phyloP scores from a whole-genome alignment of 768 basidiomycete genomes.

The Butyriboletus loyo region DNA sequence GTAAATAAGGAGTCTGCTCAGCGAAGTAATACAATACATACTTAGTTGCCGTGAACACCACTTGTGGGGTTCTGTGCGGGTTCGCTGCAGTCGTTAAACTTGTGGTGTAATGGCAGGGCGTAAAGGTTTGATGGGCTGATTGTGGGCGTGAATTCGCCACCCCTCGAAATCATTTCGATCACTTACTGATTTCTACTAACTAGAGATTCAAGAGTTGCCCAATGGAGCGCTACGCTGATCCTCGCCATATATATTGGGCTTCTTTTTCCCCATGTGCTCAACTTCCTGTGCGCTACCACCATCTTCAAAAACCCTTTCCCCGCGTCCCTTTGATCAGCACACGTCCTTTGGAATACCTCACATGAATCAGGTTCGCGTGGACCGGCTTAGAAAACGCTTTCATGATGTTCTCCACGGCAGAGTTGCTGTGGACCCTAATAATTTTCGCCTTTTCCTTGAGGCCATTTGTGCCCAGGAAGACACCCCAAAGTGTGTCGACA shows the following conservation, averaged over 20 bases:
- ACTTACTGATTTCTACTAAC: background rate
- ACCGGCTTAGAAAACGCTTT: constrained; percentile 36
- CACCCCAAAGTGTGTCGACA: constrained; percentile 36
- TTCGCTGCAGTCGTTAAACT: no score
- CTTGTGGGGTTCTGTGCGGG: no score
- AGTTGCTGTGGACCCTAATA: constrained; percentile 20
- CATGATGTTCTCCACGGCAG: constrained; percentile 33
- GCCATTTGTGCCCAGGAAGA: constrained; percentile 42
- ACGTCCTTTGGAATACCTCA: background rate
- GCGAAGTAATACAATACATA: no score
- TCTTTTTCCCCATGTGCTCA: background rate
- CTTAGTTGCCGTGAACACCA: no score
- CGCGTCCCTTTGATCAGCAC: background rate
- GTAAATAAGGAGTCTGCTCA: no score
- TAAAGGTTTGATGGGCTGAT: background rate
- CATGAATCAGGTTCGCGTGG: constrained; percentile 17
- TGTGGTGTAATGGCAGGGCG: no score
- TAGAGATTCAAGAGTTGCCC: background rate
- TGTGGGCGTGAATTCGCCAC: background rate
- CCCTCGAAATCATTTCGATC: background rate
- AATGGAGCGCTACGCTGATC: constrained; percentile 1
- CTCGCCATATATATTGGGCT: background rate
- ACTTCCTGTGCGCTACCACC: constrained; percentile 2
- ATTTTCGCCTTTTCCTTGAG: constrained; percentile 42
- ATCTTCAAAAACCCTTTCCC: background rate